Conservation (phyloP, 1,284 basidiomycete genomes). For the Mrakiaceae sp. region DNA sequence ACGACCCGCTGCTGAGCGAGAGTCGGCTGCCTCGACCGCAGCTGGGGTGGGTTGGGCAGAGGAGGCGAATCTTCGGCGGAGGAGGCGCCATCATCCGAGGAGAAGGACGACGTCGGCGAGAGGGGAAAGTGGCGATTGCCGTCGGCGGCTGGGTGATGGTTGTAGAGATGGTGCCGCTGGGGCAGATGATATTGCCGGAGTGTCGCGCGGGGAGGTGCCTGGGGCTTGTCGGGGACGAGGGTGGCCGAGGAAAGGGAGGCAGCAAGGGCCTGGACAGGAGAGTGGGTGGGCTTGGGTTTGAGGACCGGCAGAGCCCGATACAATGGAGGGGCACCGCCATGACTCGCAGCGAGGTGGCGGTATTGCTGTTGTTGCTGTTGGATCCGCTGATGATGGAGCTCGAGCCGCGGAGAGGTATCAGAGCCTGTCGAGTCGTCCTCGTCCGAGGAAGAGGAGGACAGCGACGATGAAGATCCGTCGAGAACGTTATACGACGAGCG, state of each 20-base stretch:
- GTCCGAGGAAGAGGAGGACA: slow-evolving; percentile 3
- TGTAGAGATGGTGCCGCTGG: too few species aligned
- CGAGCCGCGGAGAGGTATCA: background rate
- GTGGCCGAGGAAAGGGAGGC: background rate
- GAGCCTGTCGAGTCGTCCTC: background rate
- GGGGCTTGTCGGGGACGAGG: too few species aligned
- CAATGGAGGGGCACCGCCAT: too few species aligned
- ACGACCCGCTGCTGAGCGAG: slow-evolving; percentile 8
- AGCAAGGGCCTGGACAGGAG: background rate
- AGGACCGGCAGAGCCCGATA: too few species aligned
- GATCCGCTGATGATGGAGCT: background rate
- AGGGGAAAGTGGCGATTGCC: background rate
- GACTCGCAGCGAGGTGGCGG: too few species aligned
- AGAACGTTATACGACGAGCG: background rate
- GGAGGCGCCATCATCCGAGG: background rate
- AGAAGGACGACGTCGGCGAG: background rate
- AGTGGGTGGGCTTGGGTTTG: too few species aligned
- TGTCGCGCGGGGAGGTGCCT: too few species aligned
- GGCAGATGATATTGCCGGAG: too few species aligned
- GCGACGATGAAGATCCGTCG: slow-evolving; percentile 1
- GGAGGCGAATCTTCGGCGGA: slow-evolving; percentile 3
- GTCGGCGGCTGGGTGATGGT: too few species aligned
- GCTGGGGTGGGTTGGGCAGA: background rate
- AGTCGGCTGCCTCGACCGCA: slow-evolving; percentile 5
- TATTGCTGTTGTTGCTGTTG: too few species aligned